Evolutionary conservation across 2,329 filamentous ascomycete species (phyloP), one percentile per base, ranked within the genome.

Genomic region (Clarireedia sp.): DNA sequence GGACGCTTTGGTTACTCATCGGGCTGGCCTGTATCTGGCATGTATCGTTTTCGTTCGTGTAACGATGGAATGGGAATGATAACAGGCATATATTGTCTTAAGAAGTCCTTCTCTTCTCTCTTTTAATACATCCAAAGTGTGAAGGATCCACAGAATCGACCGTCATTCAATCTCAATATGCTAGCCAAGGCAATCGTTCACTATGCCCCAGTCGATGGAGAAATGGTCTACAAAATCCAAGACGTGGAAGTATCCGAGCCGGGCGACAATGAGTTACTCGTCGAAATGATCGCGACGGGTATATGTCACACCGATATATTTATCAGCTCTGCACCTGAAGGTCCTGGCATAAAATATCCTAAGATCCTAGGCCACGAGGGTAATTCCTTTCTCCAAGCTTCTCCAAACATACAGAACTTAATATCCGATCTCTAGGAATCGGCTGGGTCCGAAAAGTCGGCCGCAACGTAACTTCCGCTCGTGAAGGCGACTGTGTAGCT

Each of bases 331-430:
- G 2, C 8, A 36, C 44, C 24, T 5, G 33, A 46, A 23, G 50
- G 26, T 33, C n/a, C 6, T 52, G n/a, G 51, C 23, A n/a, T n/a
- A 9, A n/a, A 19, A 29, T 57, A 36, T 50, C 55, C 55, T 10
- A 54, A 21, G 40, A 29, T 57, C 2, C 37, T 57, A 9, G 56
- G 56, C 10, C 56, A 57, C 23, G 56, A 57, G 51, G 56, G 56
- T 55, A 26, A 19, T 29, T 47, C 33, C 3, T 21, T 44, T 26
- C 29, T 33, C 10, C 12, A 37, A 49, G 23, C 16, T 12, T 33
- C 29, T 33, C 29, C 10, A 9, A 12, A 33, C 8, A 37, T 16
- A 17, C 12, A 49, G 16, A 12, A 4, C 12, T 19, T 46, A n/a
- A 16, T 24, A 7, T 9, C 10, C 14, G 16, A 1, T 10, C 17